These are phyloP conservation scores for Solanum stenotomum DNA, from an alignment of 257 asterid genomes.

Conservation along the genomic window DNA sequence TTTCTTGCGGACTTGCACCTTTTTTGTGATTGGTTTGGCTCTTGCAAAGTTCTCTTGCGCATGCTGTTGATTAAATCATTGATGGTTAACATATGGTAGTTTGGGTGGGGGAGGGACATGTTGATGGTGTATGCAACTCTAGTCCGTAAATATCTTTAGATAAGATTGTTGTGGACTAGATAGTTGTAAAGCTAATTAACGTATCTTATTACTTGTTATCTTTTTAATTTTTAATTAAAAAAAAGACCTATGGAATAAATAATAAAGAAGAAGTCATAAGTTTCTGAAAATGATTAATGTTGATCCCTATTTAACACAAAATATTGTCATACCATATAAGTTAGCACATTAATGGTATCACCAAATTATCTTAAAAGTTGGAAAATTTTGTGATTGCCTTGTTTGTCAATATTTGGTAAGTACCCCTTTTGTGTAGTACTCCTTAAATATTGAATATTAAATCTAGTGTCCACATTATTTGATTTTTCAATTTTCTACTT, in stretches of 20 bases:
- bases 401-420: not conserved
- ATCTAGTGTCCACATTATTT: not conserved
- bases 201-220: not conserved
- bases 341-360: not conserved
- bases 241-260: not conserved
- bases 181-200: not conserved
- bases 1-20: not conserved
- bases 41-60: not conserved
- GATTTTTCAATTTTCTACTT: not conserved
- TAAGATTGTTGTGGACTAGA: not conserved
- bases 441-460: not conserved
- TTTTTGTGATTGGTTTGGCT: not conserved
- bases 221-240: not conserved
- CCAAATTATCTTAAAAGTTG: not conserved
- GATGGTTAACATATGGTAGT: not conserved
- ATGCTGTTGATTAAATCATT: not conserved
- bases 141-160: not conserved
- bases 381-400: not conserved
- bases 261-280: not conserved
- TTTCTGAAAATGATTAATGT: not conserved
- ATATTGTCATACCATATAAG: not conserved
- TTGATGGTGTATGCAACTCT: not conserved
- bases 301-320: not conserved
- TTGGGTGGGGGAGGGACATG: not conserved
- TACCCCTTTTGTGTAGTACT: not conserved